Conservation (phyloP, 306 rosid species). For the Vigna hirtella region DNA sequence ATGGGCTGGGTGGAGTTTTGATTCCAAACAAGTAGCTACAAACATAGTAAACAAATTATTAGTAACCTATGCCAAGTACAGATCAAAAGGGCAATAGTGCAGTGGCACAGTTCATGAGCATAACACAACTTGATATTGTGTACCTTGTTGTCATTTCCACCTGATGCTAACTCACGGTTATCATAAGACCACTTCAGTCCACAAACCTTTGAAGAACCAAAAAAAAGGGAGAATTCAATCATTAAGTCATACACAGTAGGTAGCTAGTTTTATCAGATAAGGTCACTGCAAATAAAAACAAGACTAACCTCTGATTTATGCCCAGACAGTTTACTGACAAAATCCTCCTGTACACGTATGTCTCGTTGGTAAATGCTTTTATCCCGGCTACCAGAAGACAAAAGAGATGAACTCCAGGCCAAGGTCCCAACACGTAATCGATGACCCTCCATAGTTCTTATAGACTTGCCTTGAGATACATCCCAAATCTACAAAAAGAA, state of each 20-base stretch:
- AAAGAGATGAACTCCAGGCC: conserved; percentile 85
- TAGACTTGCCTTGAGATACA: conserved; percentile 76
- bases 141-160: conserved; percentile 93
- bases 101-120: conserved; percentile 16
- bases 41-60: conserved; percentile 33
- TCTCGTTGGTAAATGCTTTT: conserved; percentile 87
- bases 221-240: background rate
- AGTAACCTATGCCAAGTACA: conserved; percentile 24
- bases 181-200: conserved; percentile 95
- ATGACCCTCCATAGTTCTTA: conserved; percentile 85
- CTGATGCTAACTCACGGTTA: conserved; percentile 91
- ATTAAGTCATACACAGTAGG: conserved; percentile 11
- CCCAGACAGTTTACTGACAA: conserved; percentile 83
- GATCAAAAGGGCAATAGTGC: conserved; percentile 1
- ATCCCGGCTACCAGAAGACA: conserved; percentile 93
- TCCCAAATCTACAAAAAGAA: conserved; percentile 78
- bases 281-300: conserved; percentile 27
- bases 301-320: conserved; percentile 88
- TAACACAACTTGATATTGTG: conserved; percentile 36
- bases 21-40: conserved; percentile 90
- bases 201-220: conserved; percentile 65
- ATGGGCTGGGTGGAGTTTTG: conserved; percentile 87
- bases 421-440: conserved; percentile 77
- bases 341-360: conserved; percentile 82
- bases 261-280: conserved; percentile 35